Evolutionary conservation across 352 stramenopile genomes (phyloP).

Genomic region (Phytophthora vignae): DNA sequence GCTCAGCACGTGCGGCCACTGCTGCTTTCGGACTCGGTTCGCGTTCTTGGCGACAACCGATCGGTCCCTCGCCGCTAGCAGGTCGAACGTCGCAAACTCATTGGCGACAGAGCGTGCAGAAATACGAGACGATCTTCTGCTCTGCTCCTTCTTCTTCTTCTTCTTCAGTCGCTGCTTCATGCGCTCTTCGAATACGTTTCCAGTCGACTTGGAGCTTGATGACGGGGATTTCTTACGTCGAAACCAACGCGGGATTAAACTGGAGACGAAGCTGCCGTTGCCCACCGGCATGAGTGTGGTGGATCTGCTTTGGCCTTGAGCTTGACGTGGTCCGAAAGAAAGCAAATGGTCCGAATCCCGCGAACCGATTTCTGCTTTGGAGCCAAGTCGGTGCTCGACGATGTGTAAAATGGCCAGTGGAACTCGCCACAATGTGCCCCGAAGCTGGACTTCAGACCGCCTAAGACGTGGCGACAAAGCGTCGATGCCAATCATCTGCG

Average conservation of each 20-base stretch:
- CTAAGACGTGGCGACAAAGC: constrained; percentile 7
- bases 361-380: constrained; percentile 13
- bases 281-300: constrained; percentile 7
- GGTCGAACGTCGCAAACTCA: constrained; percentile 18
- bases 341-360: constrained; percentile 10
- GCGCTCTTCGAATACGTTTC: constrained; percentile 25
- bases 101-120: neutral
- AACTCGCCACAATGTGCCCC: constrained; percentile 21
- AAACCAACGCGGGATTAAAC: constrained; percentile 21
- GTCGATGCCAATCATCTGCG: constrained; percentile 4
- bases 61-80: constrained; percentile 13
- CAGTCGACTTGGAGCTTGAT: constrained; percentile 5
- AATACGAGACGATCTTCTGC: neutral
- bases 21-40: neutral
- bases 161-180: constrained; percentile 29
- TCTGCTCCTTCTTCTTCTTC: constrained; percentile 22
- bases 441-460: constrained; percentile 10
- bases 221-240: constrained; percentile 14
- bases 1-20: constrained; percentile 9
- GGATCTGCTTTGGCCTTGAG: constrained; percentile 13
- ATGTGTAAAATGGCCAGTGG: constrained; percentile 25
- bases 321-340: constrained; percentile 4
- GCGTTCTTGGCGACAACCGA: constrained; percentile 4
- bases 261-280: constrained; percentile 7
- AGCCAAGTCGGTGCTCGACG: neutral